Evolutionary conservation across 352 stramenopile genomes (phyloP).

Genomic region (Globisporangium heterothallicum): DNA sequence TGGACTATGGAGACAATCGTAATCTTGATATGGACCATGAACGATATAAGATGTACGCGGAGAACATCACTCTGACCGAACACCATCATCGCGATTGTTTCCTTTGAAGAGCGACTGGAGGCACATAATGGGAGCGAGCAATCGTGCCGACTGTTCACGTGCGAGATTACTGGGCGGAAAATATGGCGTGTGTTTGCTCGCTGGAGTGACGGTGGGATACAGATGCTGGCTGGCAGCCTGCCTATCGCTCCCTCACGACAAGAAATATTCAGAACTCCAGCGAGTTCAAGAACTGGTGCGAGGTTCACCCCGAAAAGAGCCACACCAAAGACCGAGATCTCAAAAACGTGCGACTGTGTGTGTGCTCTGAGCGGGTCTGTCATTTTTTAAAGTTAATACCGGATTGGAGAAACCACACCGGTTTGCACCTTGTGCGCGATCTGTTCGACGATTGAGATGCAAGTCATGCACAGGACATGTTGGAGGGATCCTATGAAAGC

Average conservation of each 20-base stretch:
- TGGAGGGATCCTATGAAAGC: no score
- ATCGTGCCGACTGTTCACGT: neutral
- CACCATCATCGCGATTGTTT: neutral
- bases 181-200: neutral
- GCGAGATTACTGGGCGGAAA: neutral
- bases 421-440: no score
- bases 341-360: neutral
- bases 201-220: neutral
- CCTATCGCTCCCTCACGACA: neutral
- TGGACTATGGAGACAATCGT: neutral
- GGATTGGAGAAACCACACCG: no score
- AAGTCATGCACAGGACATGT: no score
- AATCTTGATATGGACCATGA: neutral
- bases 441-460: no score
- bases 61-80: neutral
- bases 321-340: neutral
- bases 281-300: neutral
- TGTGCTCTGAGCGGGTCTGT: neutral
- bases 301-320: neutral
- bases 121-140: neutral
- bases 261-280: neutral
- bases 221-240: neutral
- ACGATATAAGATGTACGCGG: neutral
- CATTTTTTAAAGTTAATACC: neutral
- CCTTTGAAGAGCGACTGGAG: no score